Conservation (phyloP, 768 basidiomycete genomes). For the Polyporus arcularius region DNA sequence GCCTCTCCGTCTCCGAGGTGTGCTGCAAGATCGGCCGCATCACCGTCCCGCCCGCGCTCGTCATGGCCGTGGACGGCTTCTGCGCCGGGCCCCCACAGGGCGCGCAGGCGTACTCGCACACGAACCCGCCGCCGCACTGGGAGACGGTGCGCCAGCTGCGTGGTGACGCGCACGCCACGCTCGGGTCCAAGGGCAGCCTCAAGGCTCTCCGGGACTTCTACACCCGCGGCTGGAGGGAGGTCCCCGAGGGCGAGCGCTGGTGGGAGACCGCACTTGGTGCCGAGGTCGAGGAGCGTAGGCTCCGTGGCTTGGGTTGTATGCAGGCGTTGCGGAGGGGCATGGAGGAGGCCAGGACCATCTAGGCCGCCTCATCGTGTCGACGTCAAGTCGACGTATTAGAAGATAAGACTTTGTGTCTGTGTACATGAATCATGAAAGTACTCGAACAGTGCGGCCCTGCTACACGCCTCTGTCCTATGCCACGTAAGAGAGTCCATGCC, state of each 20-base stretch:
- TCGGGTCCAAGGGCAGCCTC: conserved; percentile 23
- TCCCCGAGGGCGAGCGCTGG: conserved; percentile 61
- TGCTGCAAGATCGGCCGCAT: conserved; percentile 75
- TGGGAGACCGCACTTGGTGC: conserved; percentile 63
- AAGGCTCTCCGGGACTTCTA: conserved; percentile 49
- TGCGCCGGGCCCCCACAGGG: conserved; percentile 16
- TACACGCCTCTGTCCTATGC: no score
- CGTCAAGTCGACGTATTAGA: no score
- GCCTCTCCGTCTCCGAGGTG: conserved; percentile 59
- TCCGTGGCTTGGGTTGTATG: conserved; percentile 24
- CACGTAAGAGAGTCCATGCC: background rate
- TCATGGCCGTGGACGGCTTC: conserved; percentile 63
- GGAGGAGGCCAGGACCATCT: conserved; percentile 24
- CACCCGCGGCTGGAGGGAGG: conserved; percentile 61
- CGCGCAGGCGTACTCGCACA: conserved; percentile 34
- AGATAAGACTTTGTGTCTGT: background rate
- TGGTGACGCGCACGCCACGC: conserved; percentile 8
- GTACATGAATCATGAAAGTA: background rate
- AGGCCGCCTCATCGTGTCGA: background rate
- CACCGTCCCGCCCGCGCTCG: conserved; percentile 69
- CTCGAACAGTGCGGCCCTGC: no score
- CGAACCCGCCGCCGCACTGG: conserved; percentile 54
- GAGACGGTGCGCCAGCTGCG: conserved; percentile 25
- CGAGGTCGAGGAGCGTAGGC: conserved; percentile 32
- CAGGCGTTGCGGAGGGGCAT: conserved; percentile 34